Evolutionary conservation across 805 yeast species (phyloP).

Genomic region (Wickerhamomyces xylosicus): DNA sequence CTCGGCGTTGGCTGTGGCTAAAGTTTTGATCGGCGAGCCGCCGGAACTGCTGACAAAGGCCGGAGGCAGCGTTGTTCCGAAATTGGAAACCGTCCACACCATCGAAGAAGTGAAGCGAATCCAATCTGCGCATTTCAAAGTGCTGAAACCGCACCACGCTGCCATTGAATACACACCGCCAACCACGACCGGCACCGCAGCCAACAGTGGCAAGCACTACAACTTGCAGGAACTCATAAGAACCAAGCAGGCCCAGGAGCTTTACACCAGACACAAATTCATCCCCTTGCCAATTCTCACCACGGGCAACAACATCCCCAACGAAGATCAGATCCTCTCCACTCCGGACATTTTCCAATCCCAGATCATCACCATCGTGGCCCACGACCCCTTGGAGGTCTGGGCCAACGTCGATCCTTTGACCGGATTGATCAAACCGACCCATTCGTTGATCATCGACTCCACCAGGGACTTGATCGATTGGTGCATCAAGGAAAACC

Average conservation of each 20-base stretch:
- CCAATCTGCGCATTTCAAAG: constrained; percentile 84
- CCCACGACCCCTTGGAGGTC: constrained; percentile 88
- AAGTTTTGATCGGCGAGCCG: constrained; percentile 88
- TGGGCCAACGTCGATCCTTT: constrained; percentile 82
- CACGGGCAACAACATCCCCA: constrained; percentile 30
- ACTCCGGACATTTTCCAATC: constrained; percentile 57
- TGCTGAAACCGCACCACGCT: constrained; percentile 58
- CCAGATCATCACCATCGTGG: constrained; percentile 54
- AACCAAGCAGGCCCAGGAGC: constrained; percentile 50
- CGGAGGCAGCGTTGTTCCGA: constrained; percentile 42
- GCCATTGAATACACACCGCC: constrained; percentile 27
- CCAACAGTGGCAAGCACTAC: constrained; percentile 27
- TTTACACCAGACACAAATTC: constrained; percentile 46
- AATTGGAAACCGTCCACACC: constrained; percentile 65
- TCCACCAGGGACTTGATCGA: constrained; percentile 60
- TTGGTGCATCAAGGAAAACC: constrained; percentile 50
- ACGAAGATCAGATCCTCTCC: constrained; percentile 60
- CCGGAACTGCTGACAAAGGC: constrained; percentile 59
- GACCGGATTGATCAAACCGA: constrained; percentile 67
- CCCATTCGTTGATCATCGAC: constrained; percentile 66
- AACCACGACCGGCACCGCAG: constrained; percentile 14
- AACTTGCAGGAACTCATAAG: constrained; percentile 68
- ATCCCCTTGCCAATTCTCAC: constrained; percentile 56
- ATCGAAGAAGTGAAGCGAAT: constrained; percentile 70
- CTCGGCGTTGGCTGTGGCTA: constrained; percentile 87